These are phyloP conservation scores for Citrus medica DNA, from an alignment of 345 rosid genomes.

Conservation along the genomic window DNA sequence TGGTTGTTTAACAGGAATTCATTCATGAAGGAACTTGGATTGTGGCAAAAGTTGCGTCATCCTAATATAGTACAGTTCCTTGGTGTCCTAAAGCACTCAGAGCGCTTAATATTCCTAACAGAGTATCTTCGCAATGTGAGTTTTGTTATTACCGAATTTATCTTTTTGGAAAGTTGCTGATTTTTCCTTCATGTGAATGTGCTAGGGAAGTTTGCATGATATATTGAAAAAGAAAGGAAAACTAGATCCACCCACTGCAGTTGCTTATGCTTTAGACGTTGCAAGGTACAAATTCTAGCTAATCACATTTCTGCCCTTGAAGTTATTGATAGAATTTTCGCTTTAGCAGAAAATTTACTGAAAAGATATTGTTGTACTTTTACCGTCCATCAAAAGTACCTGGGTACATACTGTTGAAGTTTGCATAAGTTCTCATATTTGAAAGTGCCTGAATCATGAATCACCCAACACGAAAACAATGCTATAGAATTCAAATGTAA, in stretches of 20 bases:
- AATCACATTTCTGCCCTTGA: background rate
- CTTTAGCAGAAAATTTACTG: background rate
- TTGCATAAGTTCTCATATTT: background rate
- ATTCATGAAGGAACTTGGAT: conserved; percentile 55
- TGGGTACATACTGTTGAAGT: background rate
- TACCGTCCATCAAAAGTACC: background rate
- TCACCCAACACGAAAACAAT: background rate
- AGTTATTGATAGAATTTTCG: background rate
- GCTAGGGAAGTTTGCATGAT: conserved; percentile 61
- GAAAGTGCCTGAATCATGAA: background rate
- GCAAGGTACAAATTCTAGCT: conserved; percentile 43
- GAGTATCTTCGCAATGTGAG: conserved; percentile 65
- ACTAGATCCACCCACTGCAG: conserved; percentile 46
- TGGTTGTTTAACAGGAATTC: conserved; percentile 25
- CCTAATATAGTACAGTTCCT: conserved; percentile 75
- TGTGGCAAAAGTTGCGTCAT: conserved; percentile 66
- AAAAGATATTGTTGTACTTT: background rate
- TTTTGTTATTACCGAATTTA: background rate
- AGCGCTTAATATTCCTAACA: conserved; percentile 55
- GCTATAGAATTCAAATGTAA: background rate
- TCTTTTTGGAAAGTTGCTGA: conserved; percentile 6
- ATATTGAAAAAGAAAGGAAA: conserved; percentile 50
- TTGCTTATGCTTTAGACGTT: conserved; percentile 58
- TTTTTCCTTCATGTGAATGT: conserved; percentile 13
- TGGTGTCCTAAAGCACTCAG: conserved; percentile 55